Evolutionary conservation across 2,329 filamentous ascomycete genomes (phyloP).

Genomic region (Byssothecium circinans): DNA sequence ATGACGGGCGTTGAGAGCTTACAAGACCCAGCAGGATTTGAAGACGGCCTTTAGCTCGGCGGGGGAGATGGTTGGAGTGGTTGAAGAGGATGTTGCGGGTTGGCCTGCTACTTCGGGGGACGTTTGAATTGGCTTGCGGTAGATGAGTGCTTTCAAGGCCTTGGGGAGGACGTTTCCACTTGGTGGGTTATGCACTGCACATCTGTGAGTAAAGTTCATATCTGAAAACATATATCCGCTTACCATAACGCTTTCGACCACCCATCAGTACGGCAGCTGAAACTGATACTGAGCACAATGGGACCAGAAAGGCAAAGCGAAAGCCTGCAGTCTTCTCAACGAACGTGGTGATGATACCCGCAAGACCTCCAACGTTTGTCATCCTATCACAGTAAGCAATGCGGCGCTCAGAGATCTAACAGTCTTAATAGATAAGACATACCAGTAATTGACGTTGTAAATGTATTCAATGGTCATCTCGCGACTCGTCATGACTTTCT

Average conservation of each 20-base stretch:
- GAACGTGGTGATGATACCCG: slow-evolving; percentile 63
- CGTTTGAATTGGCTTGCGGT: no score
- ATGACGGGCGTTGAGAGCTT: neutral
- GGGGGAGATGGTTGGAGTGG: slow-evolving; percentile 27
- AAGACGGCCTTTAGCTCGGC: slow-evolving; percentile 24
- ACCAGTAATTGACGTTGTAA: slow-evolving; percentile 47
- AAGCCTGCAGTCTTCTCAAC: slow-evolving; percentile 70
- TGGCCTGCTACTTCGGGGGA: no score
- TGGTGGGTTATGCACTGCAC: no score
- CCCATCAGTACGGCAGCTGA: no score
- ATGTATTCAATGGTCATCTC: slow-evolving; percentile 43
- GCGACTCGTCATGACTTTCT: slow-evolving; percentile 38
- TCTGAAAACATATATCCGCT: no score
- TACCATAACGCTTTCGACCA: no score
- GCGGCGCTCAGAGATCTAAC: neutral
- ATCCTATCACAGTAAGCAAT: slow-evolving; percentile 11
- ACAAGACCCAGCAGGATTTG: slow-evolving; percentile 37
- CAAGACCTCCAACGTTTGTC: slow-evolving; percentile 69
- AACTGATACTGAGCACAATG: no score
- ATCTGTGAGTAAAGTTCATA: no score
- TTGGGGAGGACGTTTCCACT: no score
- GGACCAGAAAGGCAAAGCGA: slow-evolving; percentile 66
- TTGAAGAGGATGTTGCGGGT: slow-evolving; percentile 28
- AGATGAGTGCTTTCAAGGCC: slow-evolving; percentile 59
- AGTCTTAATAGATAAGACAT: no score